A percentile compares a stretch with the other conserved stretches of the same genome.
phyloP scores from a whole-genome alignment of 495 filamentous ascomycete species.

The Podospora bellae-mahoneyi region DNA sequence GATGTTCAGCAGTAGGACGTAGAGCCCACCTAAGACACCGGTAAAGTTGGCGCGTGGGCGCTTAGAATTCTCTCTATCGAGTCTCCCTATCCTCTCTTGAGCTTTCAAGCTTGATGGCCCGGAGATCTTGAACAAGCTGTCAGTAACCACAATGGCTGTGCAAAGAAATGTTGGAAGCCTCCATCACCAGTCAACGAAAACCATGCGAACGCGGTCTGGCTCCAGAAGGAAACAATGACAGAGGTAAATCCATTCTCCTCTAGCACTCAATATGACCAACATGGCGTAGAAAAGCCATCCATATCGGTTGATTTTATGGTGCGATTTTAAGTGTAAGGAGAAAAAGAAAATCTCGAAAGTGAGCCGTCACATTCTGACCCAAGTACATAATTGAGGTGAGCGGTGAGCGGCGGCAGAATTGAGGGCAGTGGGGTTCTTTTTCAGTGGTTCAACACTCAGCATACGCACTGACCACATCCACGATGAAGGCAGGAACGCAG shows the following conservation, averaged over 20 bases:
- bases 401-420: neutral
- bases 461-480: neutral
- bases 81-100: no score
- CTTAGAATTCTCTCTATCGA: no score
- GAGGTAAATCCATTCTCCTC: neutral
- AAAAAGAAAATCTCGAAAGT: neutral
- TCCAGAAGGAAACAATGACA: conserved; percentile 3
- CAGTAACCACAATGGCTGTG: neutral
- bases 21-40: no score
- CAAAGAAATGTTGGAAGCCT: neutral
- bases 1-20: no score
- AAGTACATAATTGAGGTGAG: neutral
- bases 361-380: neutral
- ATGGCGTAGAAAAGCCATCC: neutral
- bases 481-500: neutral
- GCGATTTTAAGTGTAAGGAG: neutral
- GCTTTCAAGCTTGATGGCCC: no score
- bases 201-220: neutral
- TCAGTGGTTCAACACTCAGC: neutral
- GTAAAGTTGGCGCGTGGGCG: no score
- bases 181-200: conserved; percentile 4
- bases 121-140: no score
- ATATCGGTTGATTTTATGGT: conserved; percentile 7
- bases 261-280: conserved; percentile 8
- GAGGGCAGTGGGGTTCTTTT: neutral